phyloP scores from a whole-genome alignment of 768 basidiomycete species.

The Suillus alpinus region DNA sequence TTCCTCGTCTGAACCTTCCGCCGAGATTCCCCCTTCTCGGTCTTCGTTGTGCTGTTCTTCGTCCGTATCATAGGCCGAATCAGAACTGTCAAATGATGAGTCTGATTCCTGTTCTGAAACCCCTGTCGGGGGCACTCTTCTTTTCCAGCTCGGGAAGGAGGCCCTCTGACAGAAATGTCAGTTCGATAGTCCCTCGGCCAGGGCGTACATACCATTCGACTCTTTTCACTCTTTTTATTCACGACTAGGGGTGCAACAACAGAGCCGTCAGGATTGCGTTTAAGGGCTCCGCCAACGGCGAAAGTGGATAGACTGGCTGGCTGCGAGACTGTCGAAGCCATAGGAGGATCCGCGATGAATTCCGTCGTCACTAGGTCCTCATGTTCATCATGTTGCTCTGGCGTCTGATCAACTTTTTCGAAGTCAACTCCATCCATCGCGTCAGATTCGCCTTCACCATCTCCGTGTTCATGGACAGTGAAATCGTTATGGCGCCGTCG shows the following conservation, averaged over 20 bases:
- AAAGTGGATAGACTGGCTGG: constrained; percentile 13
- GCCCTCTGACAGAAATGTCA: constrained; percentile 24
- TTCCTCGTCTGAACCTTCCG: constrained; percentile 16
- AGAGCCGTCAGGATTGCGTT: constrained; percentile 63
- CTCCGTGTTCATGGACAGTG: constrained; percentile 6
- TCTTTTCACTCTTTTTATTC: constrained; percentile 38
- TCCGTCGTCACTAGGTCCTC: not conserved
- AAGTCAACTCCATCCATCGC: constrained; percentile 23
- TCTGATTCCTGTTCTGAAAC: constrained; percentile 40
- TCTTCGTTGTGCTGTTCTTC: constrained; percentile 21
- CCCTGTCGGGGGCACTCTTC: constrained; percentile 25
- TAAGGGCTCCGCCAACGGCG: constrained; percentile 62
- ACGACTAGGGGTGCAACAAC: constrained; percentile 46
- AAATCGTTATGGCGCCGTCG: constrained; percentile 41
- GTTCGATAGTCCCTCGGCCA: constrained; percentile 2
- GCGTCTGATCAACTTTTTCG: not conserved
- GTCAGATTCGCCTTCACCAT: constrained; percentile 36
- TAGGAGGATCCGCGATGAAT: constrained; percentile 16
- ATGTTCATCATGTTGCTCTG: not conserved
- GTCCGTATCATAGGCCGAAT: constrained; percentile 61
- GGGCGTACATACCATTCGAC: constrained; percentile 39
- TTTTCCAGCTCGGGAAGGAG: constrained; percentile 53
- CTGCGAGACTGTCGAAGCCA: constrained; percentile 11
- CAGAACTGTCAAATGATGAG: constrained; percentile 76
- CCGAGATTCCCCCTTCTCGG: constrained; percentile 12